phyloP scores from a whole-genome alignment of 2,329 filamentous ascomycete species.

The Fusarium tricinctum region DNA sequence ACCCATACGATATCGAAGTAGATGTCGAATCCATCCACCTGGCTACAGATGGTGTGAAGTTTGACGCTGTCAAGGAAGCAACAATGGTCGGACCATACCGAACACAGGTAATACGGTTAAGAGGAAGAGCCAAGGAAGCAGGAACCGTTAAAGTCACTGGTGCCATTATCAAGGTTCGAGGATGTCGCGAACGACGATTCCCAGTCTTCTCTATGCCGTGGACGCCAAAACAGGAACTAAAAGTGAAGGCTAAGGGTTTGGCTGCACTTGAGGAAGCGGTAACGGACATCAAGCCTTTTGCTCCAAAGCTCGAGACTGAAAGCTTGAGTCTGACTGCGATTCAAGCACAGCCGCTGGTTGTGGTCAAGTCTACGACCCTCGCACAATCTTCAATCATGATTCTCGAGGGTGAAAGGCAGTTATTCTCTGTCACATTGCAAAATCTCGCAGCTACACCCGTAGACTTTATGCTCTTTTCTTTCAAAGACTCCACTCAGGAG shows the following conservation, averaged over 20 bases:
- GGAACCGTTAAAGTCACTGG: constrained; percentile 82
- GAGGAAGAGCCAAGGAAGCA: constrained; percentile 74
- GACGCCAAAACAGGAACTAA: constrained; percentile 76
- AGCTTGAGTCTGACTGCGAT: constrained; percentile 80
- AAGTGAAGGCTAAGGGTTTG: constrained; percentile 82
- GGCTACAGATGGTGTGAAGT: constrained; percentile 78
- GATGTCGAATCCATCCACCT: constrained; percentile 87
- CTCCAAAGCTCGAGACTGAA: constrained; percentile 62
- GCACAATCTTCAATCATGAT: constrained; percentile 92
- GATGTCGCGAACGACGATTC: constrained; percentile 86
- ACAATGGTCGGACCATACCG: constrained; percentile 84
- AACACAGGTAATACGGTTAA: constrained; percentile 81
- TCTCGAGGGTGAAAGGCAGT: constrained; percentile 86
- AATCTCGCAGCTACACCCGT: constrained; percentile 84
- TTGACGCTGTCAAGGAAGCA: constrained; percentile 75
- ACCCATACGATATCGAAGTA: constrained; percentile 93
- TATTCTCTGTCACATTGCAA: constrained; percentile 82
- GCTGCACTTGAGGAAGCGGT: constrained; percentile 66
- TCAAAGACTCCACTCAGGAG: constrained; percentile 87
- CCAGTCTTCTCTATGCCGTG: constrained; percentile 85
- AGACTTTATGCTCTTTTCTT: constrained; percentile 88
- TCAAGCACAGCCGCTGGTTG: constrained; percentile 80
- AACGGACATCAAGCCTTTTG: constrained; percentile 55
- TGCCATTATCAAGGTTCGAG: constrained; percentile 82
- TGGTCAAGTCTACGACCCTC: constrained; percentile 81